Evolutionary conservation across 345 rosid genomes (phyloP).

Genomic region (Lepidium africanum): DNA sequence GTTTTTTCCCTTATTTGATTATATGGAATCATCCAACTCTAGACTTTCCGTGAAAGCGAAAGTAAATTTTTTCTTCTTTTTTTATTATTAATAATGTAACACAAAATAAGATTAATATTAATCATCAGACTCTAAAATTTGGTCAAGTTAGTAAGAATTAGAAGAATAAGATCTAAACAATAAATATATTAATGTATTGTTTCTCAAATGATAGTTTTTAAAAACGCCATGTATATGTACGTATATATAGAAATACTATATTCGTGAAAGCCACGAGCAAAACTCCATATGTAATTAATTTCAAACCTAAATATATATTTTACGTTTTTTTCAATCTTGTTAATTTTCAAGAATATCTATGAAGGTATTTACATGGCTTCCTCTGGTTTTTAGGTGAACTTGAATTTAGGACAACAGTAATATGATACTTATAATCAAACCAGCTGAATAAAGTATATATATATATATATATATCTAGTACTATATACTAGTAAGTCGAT

Average conservation of each 20-base stretch:
- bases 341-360: not conserved
- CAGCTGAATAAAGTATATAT: too few species aligned
- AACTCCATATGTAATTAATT: constrained; percentile 24
- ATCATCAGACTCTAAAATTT: not conserved
- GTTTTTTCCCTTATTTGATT: constrained; percentile 12
- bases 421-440: too few species aligned
- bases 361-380: too few species aligned
- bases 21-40: constrained; percentile 24
- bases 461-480: too few species aligned
- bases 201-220: not conserved
- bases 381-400: too few species aligned
- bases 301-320: constrained; percentile 3
- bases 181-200: not conserved
- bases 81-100: too few species aligned
- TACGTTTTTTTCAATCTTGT: not conserved
- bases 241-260: constrained; percentile 18
- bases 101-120: not conserved
- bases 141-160: not conserved
- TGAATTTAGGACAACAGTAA: too few species aligned
- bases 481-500: too few species aligned
- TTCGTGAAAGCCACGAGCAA: constrained; percentile 34
- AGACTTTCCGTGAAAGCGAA: constrained; percentile 29
- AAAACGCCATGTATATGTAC: constrained; percentile 20
- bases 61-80: not conserved
- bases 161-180: not conserved